Evolutionary conservation across 768 basidiomycete genomes (phyloP), one percentile per base, ranked within the genome.

Genomic region (Candolleomyces aberdarensis): DNA sequence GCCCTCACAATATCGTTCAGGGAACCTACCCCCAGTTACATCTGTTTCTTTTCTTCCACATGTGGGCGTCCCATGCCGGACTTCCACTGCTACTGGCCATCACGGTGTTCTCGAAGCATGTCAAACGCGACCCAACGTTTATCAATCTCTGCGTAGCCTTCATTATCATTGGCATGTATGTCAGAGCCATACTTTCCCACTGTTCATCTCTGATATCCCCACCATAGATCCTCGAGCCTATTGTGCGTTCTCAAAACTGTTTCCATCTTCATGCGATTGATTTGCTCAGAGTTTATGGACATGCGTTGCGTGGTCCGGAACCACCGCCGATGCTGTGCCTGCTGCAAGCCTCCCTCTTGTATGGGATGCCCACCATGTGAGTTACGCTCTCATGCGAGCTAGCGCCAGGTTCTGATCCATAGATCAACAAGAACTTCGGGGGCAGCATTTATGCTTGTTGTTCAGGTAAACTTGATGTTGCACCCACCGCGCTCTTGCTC

Each of bases 41-140:
- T 5, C 68, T 68, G 13, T 82, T 77, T 62, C 71, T 82, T 63
- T 70, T 80, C 20, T 66, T 84, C 60, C 81, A 82, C 61, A 74
- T 80, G 64, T 82, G 78, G 78, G 75, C 82, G 1, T 80, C 81
- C 13, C 80, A 82, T 64, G 69, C 82, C 57, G 80, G 80, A 5
- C 75, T 84, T 22, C 81, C 80, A 19, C 20, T 82, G 19, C 67
- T 83, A 7, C 66, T 83, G 7, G 70, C 70, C 5, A 69, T 78
- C 39, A 76, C 79, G 5, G 44, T 75, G 4, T 70, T 75, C 58
- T 78, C 78, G 41, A 79, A 75, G 67, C 70, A 67, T 55, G 72
- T 83, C 14, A 69, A 77, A 55, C 76, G 81, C 14, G 76, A 82
- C 69, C 69, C 77, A 22, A 81, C 81, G 9, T 81, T 83, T 60